phyloP scores from a whole-genome alignment of 2,329 filamentous ascomycete genomes.

The Volutella citrinella region DNA sequence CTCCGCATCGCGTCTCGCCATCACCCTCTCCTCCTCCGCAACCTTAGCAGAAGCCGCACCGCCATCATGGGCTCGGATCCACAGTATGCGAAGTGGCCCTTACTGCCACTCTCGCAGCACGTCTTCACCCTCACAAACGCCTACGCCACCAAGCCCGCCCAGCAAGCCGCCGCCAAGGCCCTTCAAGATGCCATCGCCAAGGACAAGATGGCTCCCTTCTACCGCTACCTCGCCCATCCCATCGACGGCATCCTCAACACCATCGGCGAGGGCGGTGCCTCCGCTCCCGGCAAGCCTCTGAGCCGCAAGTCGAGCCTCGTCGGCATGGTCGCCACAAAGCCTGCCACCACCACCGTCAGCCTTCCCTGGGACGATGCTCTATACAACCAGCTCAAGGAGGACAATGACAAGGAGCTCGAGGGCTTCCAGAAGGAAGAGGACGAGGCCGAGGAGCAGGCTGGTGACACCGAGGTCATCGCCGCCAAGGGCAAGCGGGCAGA shows the following conservation, averaged over 20 bases:
- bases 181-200: conserved; percentile 80
- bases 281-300: conserved; percentile 53
- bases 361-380: conserved; percentile 89
- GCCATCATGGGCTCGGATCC: conserved; percentile 72
- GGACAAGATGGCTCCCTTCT: conserved; percentile 85
- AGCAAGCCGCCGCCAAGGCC: conserved; percentile 69
- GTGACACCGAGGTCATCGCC: conserved; percentile 91
- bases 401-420: conserved; percentile 76
- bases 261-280: conserved; percentile 59
- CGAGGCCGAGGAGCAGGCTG: conserved; percentile 91
- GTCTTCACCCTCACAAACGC: conserved; percentile 85
- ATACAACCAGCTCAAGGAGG: conserved; percentile 72
- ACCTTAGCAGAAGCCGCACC: conserved; percentile 8
- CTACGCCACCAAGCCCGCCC: conserved; percentile 61
- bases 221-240: conserved; percentile 80
- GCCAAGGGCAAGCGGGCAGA: conserved; percentile 93
- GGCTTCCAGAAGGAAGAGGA: conserved; percentile 82
- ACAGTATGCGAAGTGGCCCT: conserved; percentile 81
- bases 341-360: conserved; percentile 60
- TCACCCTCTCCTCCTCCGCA: conserved; percentile 17
- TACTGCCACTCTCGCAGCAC: conserved; percentile 78
- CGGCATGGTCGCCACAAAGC: conserved; percentile 73
- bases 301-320: conserved; percentile 68
- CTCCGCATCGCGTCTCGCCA: too few relatives aligned
- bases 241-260: conserved; percentile 78